Base-by-base conservation (phyloP, 2,329 filamentous ascomycete genomes). In the Biscogniauxia mediterranea region DNA sequence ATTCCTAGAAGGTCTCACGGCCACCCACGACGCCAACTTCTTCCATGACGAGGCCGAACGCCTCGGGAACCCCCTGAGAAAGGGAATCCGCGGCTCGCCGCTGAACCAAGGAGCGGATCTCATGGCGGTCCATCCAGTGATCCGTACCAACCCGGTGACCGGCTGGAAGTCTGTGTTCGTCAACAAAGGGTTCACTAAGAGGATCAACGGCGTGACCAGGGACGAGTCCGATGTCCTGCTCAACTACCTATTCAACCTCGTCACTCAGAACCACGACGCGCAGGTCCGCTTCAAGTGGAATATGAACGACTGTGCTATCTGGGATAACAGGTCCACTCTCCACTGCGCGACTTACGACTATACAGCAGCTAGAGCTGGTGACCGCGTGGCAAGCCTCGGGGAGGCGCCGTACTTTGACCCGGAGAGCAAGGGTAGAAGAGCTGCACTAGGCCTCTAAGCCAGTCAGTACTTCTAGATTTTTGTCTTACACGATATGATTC, bases 321-420 rank as follows among this genome's bases (percentile, higher is more conserved):
- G 88, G 88, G 87, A 90, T 69, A 90, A 90, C 68, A 74, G 80
- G 56, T 80, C 74, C 28, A 81, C 75, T n/a, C 77, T 75, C 65
- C 79, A 82, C 62, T 79, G 81, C 46, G 86, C 85, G 0, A 89
- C 85, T 0, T 87, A 84, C 64, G 88, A 90, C 65, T 89, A 89
- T 13, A 77, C 78, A 28, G 80, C 77, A 11, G 74, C 76, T 25
- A 72, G 83, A 63, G 72, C 74, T 65, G 76, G 80, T 52, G 75
- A 83, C 68, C 69, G 83, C 55, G 74, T 80, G 1, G 80, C 82
- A 51, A 78, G 74, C 56, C 74, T 83, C 26, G 83, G 78, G 19
- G 83, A 78, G 74, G 78, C 71, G 63, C 82, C 77, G 6, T 83
- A 78, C 64, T 72, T 80, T 54, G 80, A 83, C 62, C 72, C 77